A percentile compares a stretch with the other conserved stretches of the same genome.
These are phyloP conservation scores for Stromatinia cepivora DNA, from an alignment of 2,329 filamentous ascomycete species.

Conservation along the genomic window DNA sequence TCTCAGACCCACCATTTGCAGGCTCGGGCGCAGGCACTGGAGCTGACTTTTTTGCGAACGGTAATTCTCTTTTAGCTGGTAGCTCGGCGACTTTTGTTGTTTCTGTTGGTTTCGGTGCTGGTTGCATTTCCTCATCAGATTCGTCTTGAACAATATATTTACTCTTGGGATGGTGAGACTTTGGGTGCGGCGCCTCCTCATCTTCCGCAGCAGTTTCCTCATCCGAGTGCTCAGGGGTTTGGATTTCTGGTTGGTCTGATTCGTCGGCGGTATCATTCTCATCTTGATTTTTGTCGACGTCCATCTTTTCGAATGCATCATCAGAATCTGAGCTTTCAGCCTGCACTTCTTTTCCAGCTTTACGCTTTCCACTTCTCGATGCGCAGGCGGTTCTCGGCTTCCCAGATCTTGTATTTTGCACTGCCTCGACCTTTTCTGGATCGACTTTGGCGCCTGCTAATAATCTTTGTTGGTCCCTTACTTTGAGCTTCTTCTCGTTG, in stretches of 20 bases:
- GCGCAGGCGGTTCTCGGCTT: conserved; percentile 26
- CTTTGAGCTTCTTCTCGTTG: conserved; percentile 80
- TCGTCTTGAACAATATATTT: background rate
- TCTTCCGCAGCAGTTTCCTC: conserved; percentile 20
- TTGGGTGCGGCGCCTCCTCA: background rate
- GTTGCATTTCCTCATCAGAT: conserved; percentile 9
- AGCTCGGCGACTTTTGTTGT: conserved; percentile 19
- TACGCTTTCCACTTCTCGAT: conserved; percentile 54
- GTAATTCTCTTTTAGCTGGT: conserved; percentile 30
- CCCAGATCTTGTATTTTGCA: conserved; percentile 24
- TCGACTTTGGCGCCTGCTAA: conserved; percentile 44
- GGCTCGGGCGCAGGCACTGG: conserved; percentile 19
- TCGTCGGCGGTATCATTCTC: conserved; percentile 15
- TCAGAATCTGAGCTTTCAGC: conserved; percentile 44
- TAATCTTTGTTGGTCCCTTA: conserved; percentile 68
- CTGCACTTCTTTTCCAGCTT: conserved; percentile 41
- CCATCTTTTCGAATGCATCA: conserved; percentile 53
- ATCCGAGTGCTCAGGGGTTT: conserved; percentile 24
- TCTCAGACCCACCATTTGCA: conserved; percentile 34
- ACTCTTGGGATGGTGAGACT: background rate
- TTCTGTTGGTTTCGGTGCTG: conserved; percentile 18
- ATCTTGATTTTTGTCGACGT: conserved; percentile 45
- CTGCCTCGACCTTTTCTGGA: conserved; percentile 29
- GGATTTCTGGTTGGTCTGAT: conserved; percentile 26
- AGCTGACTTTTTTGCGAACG: conserved; percentile 30